Conservation (phyloP, 129 eudicot genomes). For the Flaveria bidentis region DNA sequence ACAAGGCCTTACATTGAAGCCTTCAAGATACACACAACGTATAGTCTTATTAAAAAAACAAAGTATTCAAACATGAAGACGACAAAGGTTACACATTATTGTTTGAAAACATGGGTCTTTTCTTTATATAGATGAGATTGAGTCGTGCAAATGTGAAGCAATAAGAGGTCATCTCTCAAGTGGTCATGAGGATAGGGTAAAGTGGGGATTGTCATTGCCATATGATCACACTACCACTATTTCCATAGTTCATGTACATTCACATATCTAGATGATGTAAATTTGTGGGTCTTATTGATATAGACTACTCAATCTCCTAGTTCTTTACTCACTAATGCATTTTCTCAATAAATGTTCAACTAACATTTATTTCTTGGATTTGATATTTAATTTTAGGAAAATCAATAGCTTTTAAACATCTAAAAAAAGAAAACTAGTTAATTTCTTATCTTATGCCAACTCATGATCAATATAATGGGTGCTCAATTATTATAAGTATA, state of each 20-base stretch:
- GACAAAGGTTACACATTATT: conserved; percentile 8
- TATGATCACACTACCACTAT: conserved; percentile 40
- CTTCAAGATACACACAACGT: too few species aligned
- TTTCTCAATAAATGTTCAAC: conserved; percentile 3
- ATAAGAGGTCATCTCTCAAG: conserved; percentile 25
- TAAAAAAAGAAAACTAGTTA: neutral
- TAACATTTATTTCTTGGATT: neutral
- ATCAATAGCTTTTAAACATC: neutral
- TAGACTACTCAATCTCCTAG: conserved; percentile 23
- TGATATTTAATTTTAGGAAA: neutral
- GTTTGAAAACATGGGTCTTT: conserved; percentile 21
- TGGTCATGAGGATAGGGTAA: conserved; percentile 28
- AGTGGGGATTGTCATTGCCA: conserved; percentile 25
- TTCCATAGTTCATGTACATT: conserved; percentile 25
- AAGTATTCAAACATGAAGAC: neutral
- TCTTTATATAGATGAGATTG: conserved; percentile 20
- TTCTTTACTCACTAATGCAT: neutral
- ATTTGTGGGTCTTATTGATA: conserved; percentile 28
- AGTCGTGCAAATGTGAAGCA: conserved; percentile 24
- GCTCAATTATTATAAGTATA: neutral
- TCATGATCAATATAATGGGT: neutral
- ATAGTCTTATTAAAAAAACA: too few species aligned
- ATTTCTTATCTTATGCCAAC: neutral
- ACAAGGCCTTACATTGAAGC: too few species aligned
- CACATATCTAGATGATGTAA: conserved; percentile 26